Evolutionary conservation across 371 early-diverging fungal genomes (phyloP), one percentile per base, ranked within the genome.

Genomic region (Choanephora cucurbitarum): DNA sequence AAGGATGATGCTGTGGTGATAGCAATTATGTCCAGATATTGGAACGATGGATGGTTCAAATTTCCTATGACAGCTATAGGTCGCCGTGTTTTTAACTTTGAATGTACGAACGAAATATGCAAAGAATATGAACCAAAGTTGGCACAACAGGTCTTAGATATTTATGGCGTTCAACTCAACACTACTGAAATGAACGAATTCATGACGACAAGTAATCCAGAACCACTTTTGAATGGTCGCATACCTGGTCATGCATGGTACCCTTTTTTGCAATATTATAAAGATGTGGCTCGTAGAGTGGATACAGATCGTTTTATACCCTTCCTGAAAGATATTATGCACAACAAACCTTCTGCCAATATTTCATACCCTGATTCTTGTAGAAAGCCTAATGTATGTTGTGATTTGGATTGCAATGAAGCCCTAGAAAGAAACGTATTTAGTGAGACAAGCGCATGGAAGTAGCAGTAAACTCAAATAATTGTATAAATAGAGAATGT

Each of bases 1-100:
- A 70, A 71, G 17, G 50, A 64, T 0, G 66, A 70, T 28, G 28
- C 63, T 2, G 49, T 55, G 0, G 44, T 79, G 0, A 58, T 83
- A 22, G 68, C 76, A 7, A 68, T 78, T 39, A 71, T 73, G 37
- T 50, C 57, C 8, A 52, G 79, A 3, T 68, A 60, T 1, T 78
- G 76, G 18, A 57, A 40, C 17, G 83, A 83, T 44, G 21, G 48
- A 18, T 83, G 81, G 83, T 83, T 83, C 56, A 64, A 61, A n/a
- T 75, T 42, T 22, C 65, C 75, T 0, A 58, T 73, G 49, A 75
- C 77, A 15, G 80, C 70, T 4, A 53, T 78, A n/a, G 81, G 77
- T 3, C 57, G 76, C 31, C 70, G 80, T 6, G 62, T 83, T 19
- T 73, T 72, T 22, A 58, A 59, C 8, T 72, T 72, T 41, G 44